phyloP scores from a whole-genome alignment of 148 eudicot species.

The Camellia lanceoleosa region DNA sequence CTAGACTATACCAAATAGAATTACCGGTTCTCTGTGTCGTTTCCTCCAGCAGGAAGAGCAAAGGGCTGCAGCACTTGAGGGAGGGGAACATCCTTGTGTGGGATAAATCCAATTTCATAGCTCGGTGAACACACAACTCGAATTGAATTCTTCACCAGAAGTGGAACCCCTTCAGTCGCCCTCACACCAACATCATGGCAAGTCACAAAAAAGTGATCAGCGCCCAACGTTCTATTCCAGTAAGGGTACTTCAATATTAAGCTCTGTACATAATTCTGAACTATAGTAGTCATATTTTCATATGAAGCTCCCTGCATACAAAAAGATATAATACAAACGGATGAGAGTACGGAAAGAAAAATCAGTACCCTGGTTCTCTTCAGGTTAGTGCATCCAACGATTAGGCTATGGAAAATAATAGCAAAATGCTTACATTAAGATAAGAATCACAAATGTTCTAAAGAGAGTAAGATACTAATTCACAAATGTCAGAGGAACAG shows the following conservation, averaged over 20 bases:
- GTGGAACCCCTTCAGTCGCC: slow-evolving; percentile 77
- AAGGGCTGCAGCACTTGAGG: slow-evolving; percentile 94
- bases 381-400: neutral
- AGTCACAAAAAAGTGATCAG: slow-evolving; percentile 92
- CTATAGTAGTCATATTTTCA: slow-evolving; percentile 86
- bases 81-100: slow-evolving; percentile 90
- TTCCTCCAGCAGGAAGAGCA: slow-evolving; percentile 92
- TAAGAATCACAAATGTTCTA: neutral
- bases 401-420: neutral
- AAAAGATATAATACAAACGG: neutral
- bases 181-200: slow-evolving; percentile 94
- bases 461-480: neutral
- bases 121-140: slow-evolving; percentile 90
- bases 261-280: slow-evolving; percentile 70
- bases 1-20: too few species aligned
- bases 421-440: neutral
- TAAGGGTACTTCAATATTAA: slow-evolving; percentile 77
- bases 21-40: slow-evolving; percentile 73
- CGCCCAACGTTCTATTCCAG: slow-evolving; percentile 92
- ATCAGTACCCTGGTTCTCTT: neutral
- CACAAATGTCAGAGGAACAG: neutral
- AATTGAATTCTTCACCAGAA: slow-evolving; percentile 80
- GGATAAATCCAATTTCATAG: slow-evolving; percentile 81
- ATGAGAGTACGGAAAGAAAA: neutral
- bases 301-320: slow-evolving; percentile 79